Evolutionary conservation across 345 rosid species (phyloP).

Genomic region (Kandelia obovata): DNA sequence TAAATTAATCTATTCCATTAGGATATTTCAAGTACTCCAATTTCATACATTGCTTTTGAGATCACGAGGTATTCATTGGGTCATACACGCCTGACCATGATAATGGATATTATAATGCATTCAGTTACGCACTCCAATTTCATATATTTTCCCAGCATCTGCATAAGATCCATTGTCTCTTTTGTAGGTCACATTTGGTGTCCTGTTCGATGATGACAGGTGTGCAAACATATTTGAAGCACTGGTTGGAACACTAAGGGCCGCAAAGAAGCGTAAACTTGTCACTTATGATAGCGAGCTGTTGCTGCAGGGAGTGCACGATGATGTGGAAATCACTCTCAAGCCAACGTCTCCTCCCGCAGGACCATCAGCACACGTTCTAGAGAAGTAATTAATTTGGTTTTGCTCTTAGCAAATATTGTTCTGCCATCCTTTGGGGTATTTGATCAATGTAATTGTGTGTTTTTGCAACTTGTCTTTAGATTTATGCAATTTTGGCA

Average conservation of each 20-base stretch:
- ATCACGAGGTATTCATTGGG: too few relatives aligned
- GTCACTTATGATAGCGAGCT: constrained; percentile 72
- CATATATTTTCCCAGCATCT: background rate
- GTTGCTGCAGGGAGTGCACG: constrained; percentile 91
- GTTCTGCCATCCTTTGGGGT: background rate
- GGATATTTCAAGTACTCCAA: too few relatives aligned
- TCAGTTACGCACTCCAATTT: too few relatives aligned
- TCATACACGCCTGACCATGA: too few relatives aligned
- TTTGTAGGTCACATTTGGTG: constrained; percentile 82
- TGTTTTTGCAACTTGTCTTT: too few relatives aligned
- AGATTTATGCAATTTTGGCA: too few relatives aligned
- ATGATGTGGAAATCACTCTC: constrained; percentile 73
- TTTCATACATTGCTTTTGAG: too few relatives aligned
- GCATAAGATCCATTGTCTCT: constrained; percentile 4
- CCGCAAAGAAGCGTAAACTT: constrained; percentile 84
- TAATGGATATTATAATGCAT: too few relatives aligned
- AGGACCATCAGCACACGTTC: background rate
- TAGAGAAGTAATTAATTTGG: constrained; percentile 14
- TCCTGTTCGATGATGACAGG: constrained; percentile 73
- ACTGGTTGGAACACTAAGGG: constrained; percentile 86
- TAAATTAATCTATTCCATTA: too few relatives aligned
- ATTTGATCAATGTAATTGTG: too few relatives aligned
- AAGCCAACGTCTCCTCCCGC: constrained; percentile 34
- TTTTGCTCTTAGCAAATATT: background rate
- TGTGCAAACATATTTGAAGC: constrained; percentile 98